Evolutionary conservation across 441 rosid genomes (phyloP), one percentile per base, ranked within the genome.

Genomic region (Kokia cookei): DNA sequence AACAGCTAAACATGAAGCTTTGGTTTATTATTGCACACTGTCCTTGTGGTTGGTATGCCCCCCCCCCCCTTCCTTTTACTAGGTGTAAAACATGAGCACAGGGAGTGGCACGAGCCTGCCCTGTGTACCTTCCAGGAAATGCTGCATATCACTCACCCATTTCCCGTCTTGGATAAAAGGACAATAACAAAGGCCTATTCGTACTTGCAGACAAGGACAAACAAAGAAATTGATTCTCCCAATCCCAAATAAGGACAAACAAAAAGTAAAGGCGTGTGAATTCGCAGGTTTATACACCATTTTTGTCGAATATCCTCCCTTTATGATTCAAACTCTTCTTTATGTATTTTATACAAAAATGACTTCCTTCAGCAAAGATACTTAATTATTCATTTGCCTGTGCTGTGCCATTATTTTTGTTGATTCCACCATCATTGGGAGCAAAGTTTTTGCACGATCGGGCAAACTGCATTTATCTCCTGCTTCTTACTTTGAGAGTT

Each of bases 221-320:
- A 10, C 45, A 4, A 29, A 51, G 61, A 27, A 63, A 27, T 27
- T n/a, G 43, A n/a, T 29, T 14, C 35, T 7, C 67, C 5, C 17
- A 32, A 65, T 76, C 59, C 57, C 76, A 66, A 65, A 77, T 66
- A 72, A 72, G 37, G 76, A 77, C 76, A 72, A 14, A 42, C 14
- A 7, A 5, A 53, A 69, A 53, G 64, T 26, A 26, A n/a, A 68
- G 26, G 55, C 64, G 13, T 59, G 62, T 59, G 62, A 37, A 37
- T 65, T 71, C 29, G 13, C 35, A 11, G 66, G 51, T 65, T 72
- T 61, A 58, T 61, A 6, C 55, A 15, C 58, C 58, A 29, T n/a
- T 10, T 58, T 65, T n/a, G 19, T 58, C 7, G 65, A 55, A 65
- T 32, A 62, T 63, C 10, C 55, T 54, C 45, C 13, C 45, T 13